phyloP scores from a whole-genome alignment of 768 basidiomycete genomes.

The Daedaleopsis nitida region DNA sequence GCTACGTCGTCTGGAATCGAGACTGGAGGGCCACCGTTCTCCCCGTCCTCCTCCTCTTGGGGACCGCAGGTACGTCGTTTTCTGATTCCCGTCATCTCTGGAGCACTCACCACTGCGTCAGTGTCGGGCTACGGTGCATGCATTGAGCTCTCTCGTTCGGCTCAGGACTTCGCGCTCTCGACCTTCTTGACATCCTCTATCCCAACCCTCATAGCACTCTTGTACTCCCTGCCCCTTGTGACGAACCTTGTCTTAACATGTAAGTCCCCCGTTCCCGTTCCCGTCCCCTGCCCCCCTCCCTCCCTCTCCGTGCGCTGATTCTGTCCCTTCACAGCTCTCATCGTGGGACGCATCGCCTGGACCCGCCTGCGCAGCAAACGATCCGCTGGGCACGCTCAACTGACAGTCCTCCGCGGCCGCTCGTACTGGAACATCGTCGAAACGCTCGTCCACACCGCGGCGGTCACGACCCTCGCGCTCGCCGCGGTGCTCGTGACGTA shows the following conservation, averaged over 20 bases:
- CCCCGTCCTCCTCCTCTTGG: conserved; percentile 4
- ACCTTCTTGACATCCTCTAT: neutral
- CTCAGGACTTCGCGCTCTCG: neutral
- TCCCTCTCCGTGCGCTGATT: too few relatives aligned
- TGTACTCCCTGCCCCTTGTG: conserved; percentile 13
- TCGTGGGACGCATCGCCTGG: conserved; percentile 19
- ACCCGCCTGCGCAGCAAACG: conserved; percentile 1
- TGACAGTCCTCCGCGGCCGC: neutral
- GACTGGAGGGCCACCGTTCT: conserved; percentile 5
- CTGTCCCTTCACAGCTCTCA: conserved; percentile 4
- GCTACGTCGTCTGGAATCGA: conserved; percentile 14
- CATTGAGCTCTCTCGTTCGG: conserved; percentile 3
- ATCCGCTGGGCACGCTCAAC: neutral
- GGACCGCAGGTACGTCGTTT: conserved; percentile 7
- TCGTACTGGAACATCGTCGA: conserved; percentile 17
- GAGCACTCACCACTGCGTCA: neutral
- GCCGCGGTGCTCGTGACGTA: conserved; percentile 12
- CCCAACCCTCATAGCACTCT: conserved; percentile 6
- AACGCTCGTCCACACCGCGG: conserved; percentile 15
- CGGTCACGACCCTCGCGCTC: conserved; percentile 13
- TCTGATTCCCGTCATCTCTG: neutral
- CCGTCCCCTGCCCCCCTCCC: neutral
- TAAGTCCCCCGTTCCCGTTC: neutral
- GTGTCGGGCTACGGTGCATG: conserved; percentile 15
- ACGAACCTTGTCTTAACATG: conserved; percentile 13